Percentiles rank a stretch among this genome's conserved stretches.
Conservation (phyloP, 2,329 filamentous ascomycete genomes). For the Penicillium sp. region DNA sequence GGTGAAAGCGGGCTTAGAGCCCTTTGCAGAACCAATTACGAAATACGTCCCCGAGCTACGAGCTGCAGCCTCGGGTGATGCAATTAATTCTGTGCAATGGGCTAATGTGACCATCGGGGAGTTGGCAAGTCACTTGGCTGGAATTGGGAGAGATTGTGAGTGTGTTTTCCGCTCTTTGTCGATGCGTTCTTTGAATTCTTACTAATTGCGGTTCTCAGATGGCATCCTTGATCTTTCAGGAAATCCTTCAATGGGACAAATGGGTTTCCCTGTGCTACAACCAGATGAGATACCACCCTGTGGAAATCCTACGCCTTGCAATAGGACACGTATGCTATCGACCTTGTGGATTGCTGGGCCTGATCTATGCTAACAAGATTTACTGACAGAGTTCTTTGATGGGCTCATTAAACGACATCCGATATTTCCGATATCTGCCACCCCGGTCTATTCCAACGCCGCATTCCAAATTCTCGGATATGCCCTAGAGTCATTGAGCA, state of each 20-base stretch:
- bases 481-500: conserved; percentile 46
- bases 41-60: conserved; percentile 32
- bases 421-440: conserved; percentile 35
- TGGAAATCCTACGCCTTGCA: conserved; percentile 11
- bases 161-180: not conserved
- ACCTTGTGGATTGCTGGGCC: not conserved
- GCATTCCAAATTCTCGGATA: conserved; percentile 42
- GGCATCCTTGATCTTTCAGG: conserved; percentile 16
- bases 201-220: conserved; percentile 8
- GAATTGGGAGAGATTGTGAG: conserved; percentile 43
- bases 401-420: conserved; percentile 39
- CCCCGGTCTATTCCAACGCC: conserved; percentile 42
- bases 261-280: conserved; percentile 19
- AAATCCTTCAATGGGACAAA: conserved; percentile 1
- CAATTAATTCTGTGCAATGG: conserved; percentile 13
- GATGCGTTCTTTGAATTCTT: not conserved
- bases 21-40: conserved; percentile 26
- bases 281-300: conserved; percentile 15
- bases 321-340: conserved; percentile 12
- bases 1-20: conserved; percentile 27
- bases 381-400: conserved; percentile 37
- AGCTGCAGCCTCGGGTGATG: conserved; percentile 5
- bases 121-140: conserved; percentile 43
- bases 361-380: not conserved
- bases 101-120: conserved; percentile 41